Evolutionary conservation across 805 yeast genomes (phyloP).

Genomic region (Sungouiozyma intestinalis): DNA sequence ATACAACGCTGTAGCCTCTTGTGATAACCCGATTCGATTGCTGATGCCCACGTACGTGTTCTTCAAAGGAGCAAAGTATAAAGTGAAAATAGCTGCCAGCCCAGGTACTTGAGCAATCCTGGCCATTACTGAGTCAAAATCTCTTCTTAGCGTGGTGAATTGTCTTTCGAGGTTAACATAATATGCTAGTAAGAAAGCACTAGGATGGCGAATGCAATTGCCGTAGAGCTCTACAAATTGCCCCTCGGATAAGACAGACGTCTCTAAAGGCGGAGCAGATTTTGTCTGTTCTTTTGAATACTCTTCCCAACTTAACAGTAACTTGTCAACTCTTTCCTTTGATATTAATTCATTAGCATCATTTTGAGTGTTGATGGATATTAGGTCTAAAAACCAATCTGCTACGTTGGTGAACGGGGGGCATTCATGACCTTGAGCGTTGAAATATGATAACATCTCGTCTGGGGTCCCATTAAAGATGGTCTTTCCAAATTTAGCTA

Average conservation of each 20-base stretch:
- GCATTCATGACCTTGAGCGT: constrained; percentile 39
- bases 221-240: constrained; percentile 11
- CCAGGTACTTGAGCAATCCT: constrained; percentile 56
- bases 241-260: constrained; percentile 8
- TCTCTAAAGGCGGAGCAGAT: constrained; percentile 1
- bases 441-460: constrained; percentile 39
- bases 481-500: constrained; percentile 65
- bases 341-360: constrained; percentile 33
- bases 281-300: not conserved
- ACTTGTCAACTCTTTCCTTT: constrained; percentile 30
- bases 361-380: constrained; percentile 46
- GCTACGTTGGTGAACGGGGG: constrained; percentile 61
- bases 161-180: constrained; percentile 31
- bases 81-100: constrained; percentile 52
- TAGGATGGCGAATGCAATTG: constrained; percentile 14
- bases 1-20: constrained; percentile 61
- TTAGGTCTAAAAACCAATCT: constrained; percentile 60
- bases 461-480: constrained; percentile 53
- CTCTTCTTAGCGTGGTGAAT: constrained; percentile 33
- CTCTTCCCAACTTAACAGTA: constrained; percentile 33
- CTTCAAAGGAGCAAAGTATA: constrained; percentile 55
- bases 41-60: constrained; percentile 40
- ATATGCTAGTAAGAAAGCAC: constrained; percentile 24
- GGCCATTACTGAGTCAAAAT: constrained; percentile 50
- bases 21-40: constrained; percentile 66